Evolutionary conservation across 2,329 filamentous ascomycete species (phyloP), one percentile per base, ranked within the genome.

Genomic region (Cadophora sp.): DNA sequence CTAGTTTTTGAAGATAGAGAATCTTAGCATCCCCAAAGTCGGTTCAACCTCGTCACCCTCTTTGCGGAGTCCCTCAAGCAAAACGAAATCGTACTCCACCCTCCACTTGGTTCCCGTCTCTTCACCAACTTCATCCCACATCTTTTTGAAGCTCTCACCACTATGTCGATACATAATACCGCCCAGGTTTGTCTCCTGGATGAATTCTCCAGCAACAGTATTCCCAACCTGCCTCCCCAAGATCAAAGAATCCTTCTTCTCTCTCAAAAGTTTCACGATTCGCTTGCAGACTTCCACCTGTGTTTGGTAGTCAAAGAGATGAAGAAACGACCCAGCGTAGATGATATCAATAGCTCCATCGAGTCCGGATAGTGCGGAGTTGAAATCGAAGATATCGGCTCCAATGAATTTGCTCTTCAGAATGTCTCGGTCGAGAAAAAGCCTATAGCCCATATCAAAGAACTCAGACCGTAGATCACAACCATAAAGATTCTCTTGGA

Each of bases 381-480:
- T 59, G 0, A 67, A 27, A 30, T 78, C 77, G 61, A 80, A 78
- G 2, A 77, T 39, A 62, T 81, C 78, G 1, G 75, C 77, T 30
- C 68, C 68, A 14, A 80, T 75, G 69, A 81, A 80, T 1, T 67
- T 62, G 3, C 70, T 74, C 13, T 73, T 62, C 22, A 81, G 58
- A 0, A 51, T 75, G 0, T 77, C 73, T 22, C 72, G 72, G 67
- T 82, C 80, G 1, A 70, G 70, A 66, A 81, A 81, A 1, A 81
- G 71, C 4, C 80, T 76, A 45, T 79, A 80, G 1, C 79, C 78
- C 1, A 79, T 64, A 8, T 80, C 74, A 30, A 79, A 68, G 63
- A 78, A 80, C 20, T 76, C 76, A 11, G 70, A 7, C 76, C 72
- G 18, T 4, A 72, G 27, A 41, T 81, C 80, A 1, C 72, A 69